Evolutionary conservation across 1,139 yeast genomes (phyloP).

Genomic region (Saccharomycopsis hybrid): DNA sequence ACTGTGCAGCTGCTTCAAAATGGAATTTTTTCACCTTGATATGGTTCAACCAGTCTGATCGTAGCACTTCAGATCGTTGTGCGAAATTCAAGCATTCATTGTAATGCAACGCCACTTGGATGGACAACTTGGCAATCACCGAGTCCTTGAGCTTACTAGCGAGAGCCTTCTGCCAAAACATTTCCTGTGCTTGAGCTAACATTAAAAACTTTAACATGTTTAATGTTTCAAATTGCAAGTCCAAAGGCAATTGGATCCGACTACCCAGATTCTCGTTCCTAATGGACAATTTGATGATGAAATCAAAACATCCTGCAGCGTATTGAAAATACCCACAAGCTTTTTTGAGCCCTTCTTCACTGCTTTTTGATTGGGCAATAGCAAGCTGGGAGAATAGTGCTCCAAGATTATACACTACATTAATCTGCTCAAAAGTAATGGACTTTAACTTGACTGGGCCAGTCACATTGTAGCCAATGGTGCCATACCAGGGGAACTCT

Average conservation of each 20-base stretch:
- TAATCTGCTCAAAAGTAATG: conserved; percentile 50
- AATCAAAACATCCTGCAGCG: conserved; percentile 64
- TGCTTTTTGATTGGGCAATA: conserved; percentile 33
- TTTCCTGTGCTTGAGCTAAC: conserved; percentile 86
- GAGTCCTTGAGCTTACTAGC: conserved; percentile 52
- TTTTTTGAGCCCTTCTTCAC: conserved; percentile 48
- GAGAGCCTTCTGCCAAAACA: conserved; percentile 72
- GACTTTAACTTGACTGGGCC: conserved; percentile 43
- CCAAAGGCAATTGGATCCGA: conserved; percentile 33
- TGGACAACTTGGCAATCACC: conserved; percentile 56
- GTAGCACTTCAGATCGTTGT: conserved; percentile 43
- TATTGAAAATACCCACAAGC: conserved; percentile 61
- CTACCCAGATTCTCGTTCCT: conserved; percentile 25
- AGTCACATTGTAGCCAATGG: conserved; percentile 42
- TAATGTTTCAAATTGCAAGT: conserved; percentile 39
- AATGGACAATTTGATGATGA: conserved; percentile 27
- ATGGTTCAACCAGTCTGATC: conserved; percentile 61
- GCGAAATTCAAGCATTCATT: conserved; percentile 40
- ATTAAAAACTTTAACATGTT: conserved; percentile 41
- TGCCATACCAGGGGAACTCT: conserved; percentile 67
- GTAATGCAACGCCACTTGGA: conserved; percentile 57
- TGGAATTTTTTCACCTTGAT: conserved; percentile 52
- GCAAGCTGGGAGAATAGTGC: conserved; percentile 57
- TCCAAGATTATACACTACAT: conserved; percentile 64
- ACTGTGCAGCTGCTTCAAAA: conserved; percentile 65